Percentiles rank a stretch among this genome's conserved stretches.
Conservation (phyloP, 2,329 filamentous ascomycete species). For the Alternaria dauci region DNA sequence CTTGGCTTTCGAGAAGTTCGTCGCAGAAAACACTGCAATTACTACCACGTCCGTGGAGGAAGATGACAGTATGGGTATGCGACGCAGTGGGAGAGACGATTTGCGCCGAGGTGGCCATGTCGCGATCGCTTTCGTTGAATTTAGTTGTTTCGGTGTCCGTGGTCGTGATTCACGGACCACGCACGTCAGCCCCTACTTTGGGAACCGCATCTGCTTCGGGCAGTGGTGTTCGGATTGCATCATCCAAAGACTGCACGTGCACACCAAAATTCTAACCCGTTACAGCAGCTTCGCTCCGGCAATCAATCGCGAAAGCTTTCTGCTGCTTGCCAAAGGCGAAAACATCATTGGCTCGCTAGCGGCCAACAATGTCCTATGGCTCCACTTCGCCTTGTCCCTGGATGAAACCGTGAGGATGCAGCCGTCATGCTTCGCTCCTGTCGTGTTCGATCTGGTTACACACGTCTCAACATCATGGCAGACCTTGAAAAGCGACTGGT, state of each 20-base stretch:
- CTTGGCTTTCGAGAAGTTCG: conserved; percentile 52
- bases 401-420: neutral
- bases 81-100: conserved; percentile 10
- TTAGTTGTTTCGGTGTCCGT: neutral
- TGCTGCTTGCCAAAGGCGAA: conserved; percentile 28
- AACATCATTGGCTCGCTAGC: conserved; percentile 26
- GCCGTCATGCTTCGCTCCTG: neutral
- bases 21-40: conserved; percentile 47
- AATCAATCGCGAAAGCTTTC: neutral
- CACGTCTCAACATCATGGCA: conserved; percentile 19
- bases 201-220: neutral
- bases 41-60: conserved; percentile 59
- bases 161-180: neutral
- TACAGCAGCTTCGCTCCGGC: neutral
- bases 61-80: conserved; percentile 59
- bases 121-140: neutral
- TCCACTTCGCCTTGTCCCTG: conserved; percentile 5
- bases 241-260: neutral
- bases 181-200: neutral
- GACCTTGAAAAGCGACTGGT: conserved; percentile 35
- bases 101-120: neutral
- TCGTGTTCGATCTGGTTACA: conserved; percentile 7
- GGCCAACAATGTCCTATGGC: conserved; percentile 30
- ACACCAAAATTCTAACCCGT: neutral
- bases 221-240: neutral